Conservation (phyloP, 2,329 filamentous ascomycete genomes). For the Monosporascus sp. region DNA sequence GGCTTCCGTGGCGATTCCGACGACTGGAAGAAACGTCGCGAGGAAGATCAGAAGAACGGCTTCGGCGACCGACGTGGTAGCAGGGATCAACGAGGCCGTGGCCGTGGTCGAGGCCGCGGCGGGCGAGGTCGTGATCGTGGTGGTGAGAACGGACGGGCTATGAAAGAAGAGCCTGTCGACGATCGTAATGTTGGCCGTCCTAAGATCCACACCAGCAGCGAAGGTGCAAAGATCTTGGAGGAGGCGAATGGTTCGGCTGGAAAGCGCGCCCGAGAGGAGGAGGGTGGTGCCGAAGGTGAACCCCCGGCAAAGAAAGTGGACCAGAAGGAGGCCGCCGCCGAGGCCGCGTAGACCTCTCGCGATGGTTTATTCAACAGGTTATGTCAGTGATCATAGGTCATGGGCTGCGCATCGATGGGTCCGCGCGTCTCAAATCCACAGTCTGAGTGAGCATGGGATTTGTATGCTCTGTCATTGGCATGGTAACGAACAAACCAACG, state of each 20-base stretch:
- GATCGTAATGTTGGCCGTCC: slow-evolving; percentile 31
- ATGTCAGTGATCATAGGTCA: background rate
- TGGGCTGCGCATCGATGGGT: background rate
- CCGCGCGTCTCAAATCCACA: background rate
- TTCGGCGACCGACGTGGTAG: slow-evolving; percentile 45
- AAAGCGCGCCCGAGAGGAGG: slow-evolving; percentile 53
- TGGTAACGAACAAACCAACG: background rate
- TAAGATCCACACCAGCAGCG: slow-evolving; percentile 40
- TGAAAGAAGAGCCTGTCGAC: slow-evolving; percentile 21
- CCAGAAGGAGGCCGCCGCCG: slow-evolving; percentile 34
- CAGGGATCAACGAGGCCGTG: slow-evolving; percentile 30
- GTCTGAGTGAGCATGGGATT: background rate
- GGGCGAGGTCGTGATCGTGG: slow-evolving; percentile 32
- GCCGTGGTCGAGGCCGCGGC: slow-evolving; percentile 30
- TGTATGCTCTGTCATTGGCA: background rate
- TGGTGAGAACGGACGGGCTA: slow-evolving; percentile 29
- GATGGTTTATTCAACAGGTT: background rate
- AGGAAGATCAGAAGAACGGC: slow-evolving; percentile 56
- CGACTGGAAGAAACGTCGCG: slow-evolving; percentile 61
- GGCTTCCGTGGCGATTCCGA: slow-evolving; percentile 41
- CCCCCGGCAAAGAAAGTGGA: slow-evolving; percentile 60
- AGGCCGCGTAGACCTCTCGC: slow-evolving; percentile 8
- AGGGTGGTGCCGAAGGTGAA: slow-evolving; percentile 31
- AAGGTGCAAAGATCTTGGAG: slow-evolving; percentile 28
- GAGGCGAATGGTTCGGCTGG: slow-evolving; percentile 27